Evolutionary conservation across 495 filamentous ascomycete species (phyloP).

Genomic region (Diplogelasinospora grovesii): DNA sequence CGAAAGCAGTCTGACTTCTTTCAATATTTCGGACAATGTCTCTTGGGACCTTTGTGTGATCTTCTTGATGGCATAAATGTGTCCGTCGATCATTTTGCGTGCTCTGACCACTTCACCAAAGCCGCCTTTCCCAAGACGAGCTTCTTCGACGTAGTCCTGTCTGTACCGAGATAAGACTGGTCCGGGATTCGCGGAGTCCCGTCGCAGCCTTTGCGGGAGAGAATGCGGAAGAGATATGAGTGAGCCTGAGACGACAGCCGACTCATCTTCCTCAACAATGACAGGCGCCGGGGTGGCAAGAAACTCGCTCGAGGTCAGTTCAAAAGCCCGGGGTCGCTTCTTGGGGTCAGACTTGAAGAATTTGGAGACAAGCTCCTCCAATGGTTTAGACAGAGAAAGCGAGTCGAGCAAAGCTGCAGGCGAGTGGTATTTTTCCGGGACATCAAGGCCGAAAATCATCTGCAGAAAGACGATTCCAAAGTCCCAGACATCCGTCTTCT

Average conservation of each 20-base stretch:
- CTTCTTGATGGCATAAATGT: slow-evolving; percentile 94
- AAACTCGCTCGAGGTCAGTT: slow-evolving; percentile 84
- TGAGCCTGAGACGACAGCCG: slow-evolving; percentile 27
- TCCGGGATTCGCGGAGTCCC: slow-evolving; percentile 42
- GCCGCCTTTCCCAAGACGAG: slow-evolving; percentile 82
- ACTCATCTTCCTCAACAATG: slow-evolving; percentile 37
- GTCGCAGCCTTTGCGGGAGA: slow-evolving; percentile 36
- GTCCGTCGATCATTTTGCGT: slow-evolving; percentile 85
- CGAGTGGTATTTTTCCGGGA: slow-evolving; percentile 69
- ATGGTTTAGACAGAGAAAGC: slow-evolving; percentile 56
- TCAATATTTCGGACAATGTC: slow-evolving; percentile 77
- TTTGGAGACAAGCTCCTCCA: slow-evolving; percentile 71
- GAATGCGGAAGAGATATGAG: slow-evolving; percentile 31
- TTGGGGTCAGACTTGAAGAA: slow-evolving; percentile 78
- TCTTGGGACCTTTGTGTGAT: slow-evolving; percentile 75
- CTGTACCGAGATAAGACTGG: slow-evolving; percentile 62
- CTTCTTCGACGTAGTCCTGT: slow-evolving; percentile 85
- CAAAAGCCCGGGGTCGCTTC: slow-evolving; percentile 82
- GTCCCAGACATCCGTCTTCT: slow-evolving; percentile 92
- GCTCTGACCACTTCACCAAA: slow-evolving; percentile 98
- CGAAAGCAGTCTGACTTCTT: slow-evolving; percentile 85
- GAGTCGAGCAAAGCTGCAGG: slow-evolving; percentile 62
- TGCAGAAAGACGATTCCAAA: slow-evolving; percentile 84
- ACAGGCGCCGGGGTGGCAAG: slow-evolving; percentile 56
- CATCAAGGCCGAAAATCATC: slow-evolving; percentile 84